Evolutionary conservation across 805 yeast genomes (phyloP).

Genomic region (Clavispora carvajalis): DNA sequence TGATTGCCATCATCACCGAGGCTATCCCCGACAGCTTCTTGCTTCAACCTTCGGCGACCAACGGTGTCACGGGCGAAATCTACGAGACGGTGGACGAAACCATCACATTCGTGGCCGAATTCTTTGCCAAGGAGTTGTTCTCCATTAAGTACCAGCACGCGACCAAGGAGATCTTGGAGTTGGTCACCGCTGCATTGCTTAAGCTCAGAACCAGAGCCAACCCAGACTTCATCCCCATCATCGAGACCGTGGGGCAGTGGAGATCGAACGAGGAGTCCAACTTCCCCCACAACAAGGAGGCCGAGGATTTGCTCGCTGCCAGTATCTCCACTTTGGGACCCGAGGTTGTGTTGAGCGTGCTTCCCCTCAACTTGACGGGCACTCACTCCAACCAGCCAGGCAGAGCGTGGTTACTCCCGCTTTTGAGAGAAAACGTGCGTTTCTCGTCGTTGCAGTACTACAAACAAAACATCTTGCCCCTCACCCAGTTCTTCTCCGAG

Average conservation of each 20-base stretch:
- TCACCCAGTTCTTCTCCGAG: conserved; percentile 48
- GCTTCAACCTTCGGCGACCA: conserved; percentile 42
- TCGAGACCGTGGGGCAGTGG: conserved; percentile 79
- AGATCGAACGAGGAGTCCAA: conserved; percentile 70
- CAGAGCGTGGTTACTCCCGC: conserved; percentile 92
- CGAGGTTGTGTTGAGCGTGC: conserved; percentile 61
- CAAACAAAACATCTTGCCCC: conserved; percentile 60
- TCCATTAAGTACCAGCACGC: conserved; percentile 73
- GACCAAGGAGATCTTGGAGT: conserved; percentile 66
- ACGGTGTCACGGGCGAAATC: conserved; percentile 40
- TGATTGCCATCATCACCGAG: conserved; percentile 70
- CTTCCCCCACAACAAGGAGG: conserved; percentile 63
- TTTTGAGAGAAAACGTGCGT: conserved; percentile 80
- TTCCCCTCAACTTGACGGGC: conserved; percentile 76
- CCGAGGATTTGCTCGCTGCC: conserved; percentile 75
- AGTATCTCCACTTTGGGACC: conserved; percentile 85
- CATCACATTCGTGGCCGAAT: conserved; percentile 47
- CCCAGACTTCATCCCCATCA: conserved; percentile 62
- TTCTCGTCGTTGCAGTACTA: conserved; percentile 65
- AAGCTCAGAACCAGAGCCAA: conserved; percentile 61
- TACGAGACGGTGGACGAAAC: conserved; percentile 54
- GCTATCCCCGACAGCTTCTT: conserved; percentile 58
- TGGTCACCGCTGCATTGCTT: conserved; percentile 56
- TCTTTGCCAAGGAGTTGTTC: conserved; percentile 51
- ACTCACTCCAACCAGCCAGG: conserved; percentile 51